Conservation (phyloP, 1,139 yeast genomes). For the Yueomyces sp. region DNA sequence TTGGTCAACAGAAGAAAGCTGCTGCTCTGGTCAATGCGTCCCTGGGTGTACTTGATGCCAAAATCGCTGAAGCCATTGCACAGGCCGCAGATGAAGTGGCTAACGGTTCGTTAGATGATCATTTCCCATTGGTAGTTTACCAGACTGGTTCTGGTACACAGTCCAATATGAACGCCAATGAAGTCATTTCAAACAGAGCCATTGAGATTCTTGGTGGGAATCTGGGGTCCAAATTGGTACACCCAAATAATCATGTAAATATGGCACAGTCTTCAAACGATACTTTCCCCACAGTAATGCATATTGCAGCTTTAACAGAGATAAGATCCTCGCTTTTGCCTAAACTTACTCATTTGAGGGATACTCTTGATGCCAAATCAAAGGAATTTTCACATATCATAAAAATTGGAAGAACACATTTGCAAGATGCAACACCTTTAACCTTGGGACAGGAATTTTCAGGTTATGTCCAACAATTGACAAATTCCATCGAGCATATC, state of each 20-base stretch:
- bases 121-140: constrained; percentile 95
- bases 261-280: constrained; percentile 97
- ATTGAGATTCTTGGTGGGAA: constrained; percentile 89
- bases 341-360: constrained; percentile 62
- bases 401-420: constrained; percentile 96
- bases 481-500: constrained; percentile 81
- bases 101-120: constrained; percentile 82
- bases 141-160: constrained; percentile 99
- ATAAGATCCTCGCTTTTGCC: constrained; percentile 68
- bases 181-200: constrained; percentile 95
- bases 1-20: constrained; percentile 75
- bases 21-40: constrained; percentile 85
- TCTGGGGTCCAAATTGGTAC: constrained; percentile 83
- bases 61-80: constrained; percentile 72
- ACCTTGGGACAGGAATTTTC: constrained; percentile 97
- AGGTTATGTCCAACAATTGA: constrained; percentile 88
- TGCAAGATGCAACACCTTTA: constrained; percentile 97
- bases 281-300: constrained; percentile 99
- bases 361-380: constrained; percentile 61
- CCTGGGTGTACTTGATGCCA: constrained; percentile 73
- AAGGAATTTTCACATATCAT: constrained; percentile 79
- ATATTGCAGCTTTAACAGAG: constrained; percentile 93
- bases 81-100: constrained; percentile 92
- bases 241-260: constrained; percentile 97
- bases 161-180: constrained; percentile 97